These are phyloP conservation scores for Solanum verrucosum DNA, from an alignment of 257 asterid genomes.

Conservation along the genomic window DNA sequence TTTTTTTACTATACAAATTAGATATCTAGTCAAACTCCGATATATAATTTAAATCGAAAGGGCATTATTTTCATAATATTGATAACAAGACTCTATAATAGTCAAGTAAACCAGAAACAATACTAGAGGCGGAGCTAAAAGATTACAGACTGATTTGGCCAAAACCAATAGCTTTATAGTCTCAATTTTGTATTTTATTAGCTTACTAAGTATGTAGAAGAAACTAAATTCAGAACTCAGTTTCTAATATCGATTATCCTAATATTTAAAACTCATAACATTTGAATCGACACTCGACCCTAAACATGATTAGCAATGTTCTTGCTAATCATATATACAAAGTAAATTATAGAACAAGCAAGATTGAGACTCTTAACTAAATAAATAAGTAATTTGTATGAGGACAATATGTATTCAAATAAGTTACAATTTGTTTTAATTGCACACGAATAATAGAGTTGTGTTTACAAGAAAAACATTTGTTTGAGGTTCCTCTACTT, in stretches of 20 bases:
- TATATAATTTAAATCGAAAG: no score
- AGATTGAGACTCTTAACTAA: not conserved
- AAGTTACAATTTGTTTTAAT: not conserved
- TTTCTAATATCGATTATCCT: no score
- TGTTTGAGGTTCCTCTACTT: no score
- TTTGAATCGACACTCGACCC: not conserved
- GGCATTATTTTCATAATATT: no score
- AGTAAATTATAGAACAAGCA: not conserved
- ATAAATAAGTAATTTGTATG: not conserved
- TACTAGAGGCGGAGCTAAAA: not conserved
- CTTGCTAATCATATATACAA: not conserved
- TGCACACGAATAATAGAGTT: not conserved
- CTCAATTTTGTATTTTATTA: not conserved
- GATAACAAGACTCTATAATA: no score
- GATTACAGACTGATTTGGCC: not conserved
- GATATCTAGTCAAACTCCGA: no score
- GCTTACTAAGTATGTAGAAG: no score
- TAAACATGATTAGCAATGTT: not conserved
- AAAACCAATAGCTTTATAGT: not conserved
- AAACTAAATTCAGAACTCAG: no score
- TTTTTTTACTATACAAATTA: no score
- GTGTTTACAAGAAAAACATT: not conserved
- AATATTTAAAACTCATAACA: not conserved
- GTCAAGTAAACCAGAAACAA: no score
- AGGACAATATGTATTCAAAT: not conserved